Conservation (phyloP, 371 early-diverging fungal species). For the Vairimorpha ceranae region DNA sequence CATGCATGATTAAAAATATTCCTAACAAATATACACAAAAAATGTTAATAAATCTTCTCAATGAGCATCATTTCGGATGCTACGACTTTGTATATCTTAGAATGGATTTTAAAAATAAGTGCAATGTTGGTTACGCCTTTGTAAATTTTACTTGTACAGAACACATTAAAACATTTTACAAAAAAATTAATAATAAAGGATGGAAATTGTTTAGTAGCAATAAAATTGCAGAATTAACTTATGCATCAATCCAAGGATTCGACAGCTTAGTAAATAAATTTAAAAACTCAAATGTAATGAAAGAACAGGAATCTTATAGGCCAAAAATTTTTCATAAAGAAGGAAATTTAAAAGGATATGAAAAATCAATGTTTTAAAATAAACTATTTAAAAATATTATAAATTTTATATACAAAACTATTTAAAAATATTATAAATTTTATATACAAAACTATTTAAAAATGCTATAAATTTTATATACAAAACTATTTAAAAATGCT, state of each 20-base stretch:
- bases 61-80: conserved; percentile 69
- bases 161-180: conserved; percentile 68
- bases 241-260: conserved; percentile 78
- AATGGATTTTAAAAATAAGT: conserved; percentile 76
- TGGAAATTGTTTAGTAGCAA: conserved; percentile 76
- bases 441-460: too few species aligned
- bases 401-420: conserved; percentile 6
- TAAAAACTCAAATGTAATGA: conserved; percentile 66
- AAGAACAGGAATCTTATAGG: conserved; percentile 37
- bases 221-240: conserved; percentile 73
- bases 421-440: too few species aligned
- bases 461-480: too few species aligned
- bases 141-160: conserved; percentile 72
- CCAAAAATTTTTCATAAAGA: conserved; percentile 57
- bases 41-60: conserved; percentile 72
- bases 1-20: conserved; percentile 80
- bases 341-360: conserved; percentile 44
- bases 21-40: conserved; percentile 76
- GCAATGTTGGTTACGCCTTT: conserved; percentile 79
- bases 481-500: too few species aligned
- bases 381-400: neutral
- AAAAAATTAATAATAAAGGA: conserved; percentile 70
- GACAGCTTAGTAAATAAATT: conserved; percentile 73
- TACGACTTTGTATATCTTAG: conserved; percentile 77
- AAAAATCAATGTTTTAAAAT: neutral